Base-by-base conservation (phyloP, 768 basidiomycete genomes). In the Termitomyces sp. region DNA sequence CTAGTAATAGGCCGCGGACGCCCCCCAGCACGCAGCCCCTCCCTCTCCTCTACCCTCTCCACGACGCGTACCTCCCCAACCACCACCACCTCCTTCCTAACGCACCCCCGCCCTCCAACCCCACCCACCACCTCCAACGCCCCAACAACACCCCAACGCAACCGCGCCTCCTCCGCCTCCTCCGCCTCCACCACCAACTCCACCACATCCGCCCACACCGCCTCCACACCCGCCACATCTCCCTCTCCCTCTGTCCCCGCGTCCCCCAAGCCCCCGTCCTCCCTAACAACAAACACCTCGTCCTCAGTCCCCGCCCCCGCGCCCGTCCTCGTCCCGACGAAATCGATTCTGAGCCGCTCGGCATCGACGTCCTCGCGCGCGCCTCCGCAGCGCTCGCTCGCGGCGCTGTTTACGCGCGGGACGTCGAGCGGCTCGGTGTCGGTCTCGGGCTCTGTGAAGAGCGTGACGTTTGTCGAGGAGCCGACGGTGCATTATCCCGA, bases 381-480 rank as follows among this genome's bases (percentile, higher is more conserved):
- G 3, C 42, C 46, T 7, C 56, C 55, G n/a, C 60, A 40, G 24
- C 49, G 58, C 39, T 40, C 59, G 5, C 57, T 63, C 44, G 62
- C 65, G 2, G 55, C 63, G 9, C 46, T 62, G 9, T 61, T 63
- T 46, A 28, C 50, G 20, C 45, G 61, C 32, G 53, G 46, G 40
- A 28, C 48, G 12, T 53, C 58, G 0, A 58, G 50, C 15, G 49
- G 58, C 50, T n/a, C n/a, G n/a, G n/a, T n/a, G n/a, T 64, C 63
- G 3, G 62, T 56, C 28, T 57, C 63, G n/a, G 49, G 74, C 40
- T 67, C 73, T 7, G 75, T 70, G 65, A 85, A 85, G 57, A 88
- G 85, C 38, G 89, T 91, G 54, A 91, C 88, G 65, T 91, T 90
- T 63, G 85, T 85, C 33, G 87, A 88, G 60, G 76, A 78, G 57